Conservation (phyloP, 2,329 filamentous ascomycete genomes). For the Emmonsia crescens region DNA sequence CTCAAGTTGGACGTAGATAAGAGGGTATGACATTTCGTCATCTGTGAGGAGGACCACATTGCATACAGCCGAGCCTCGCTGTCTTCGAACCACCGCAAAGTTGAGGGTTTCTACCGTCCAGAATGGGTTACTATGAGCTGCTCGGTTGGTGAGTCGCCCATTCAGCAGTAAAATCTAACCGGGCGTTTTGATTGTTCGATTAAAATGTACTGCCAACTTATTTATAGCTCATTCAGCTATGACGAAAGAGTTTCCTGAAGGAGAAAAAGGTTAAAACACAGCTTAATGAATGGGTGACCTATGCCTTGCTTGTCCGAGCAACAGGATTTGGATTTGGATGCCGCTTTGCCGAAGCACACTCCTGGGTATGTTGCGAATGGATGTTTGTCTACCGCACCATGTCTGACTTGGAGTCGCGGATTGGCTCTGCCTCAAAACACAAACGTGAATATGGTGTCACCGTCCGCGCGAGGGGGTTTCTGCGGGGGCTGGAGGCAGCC, state of each 20-base stretch:
- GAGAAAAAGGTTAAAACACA: slow-evolving; percentile 61
- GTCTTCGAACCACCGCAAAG: slow-evolving; percentile 71
- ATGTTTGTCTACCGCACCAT: slow-evolving; percentile 84
- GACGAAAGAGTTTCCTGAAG: no score
- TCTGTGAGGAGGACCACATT: slow-evolving; percentile 78
- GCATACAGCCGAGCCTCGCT: slow-evolving; percentile 87
- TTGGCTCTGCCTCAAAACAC: slow-evolving; percentile 56
- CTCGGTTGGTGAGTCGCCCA: no score
- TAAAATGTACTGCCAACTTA: slow-evolving; percentile 41
- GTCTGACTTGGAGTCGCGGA: slow-evolving; percentile 65
- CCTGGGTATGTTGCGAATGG: slow-evolving; percentile 70
- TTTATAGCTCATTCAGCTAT: no score
- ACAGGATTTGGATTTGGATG: slow-evolving; percentile 80
- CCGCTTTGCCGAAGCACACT: slow-evolving; percentile 59
- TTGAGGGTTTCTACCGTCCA: no score
- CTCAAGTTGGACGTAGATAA: slow-evolving; percentile 70
- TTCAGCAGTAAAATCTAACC: no score
- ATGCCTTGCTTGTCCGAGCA: slow-evolving; percentile 73
- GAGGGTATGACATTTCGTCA: slow-evolving; percentile 73
- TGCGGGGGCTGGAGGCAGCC: slow-evolving; percentile 78
- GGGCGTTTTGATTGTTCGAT: not conserved
- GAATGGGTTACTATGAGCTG: slow-evolving; percentile 60
- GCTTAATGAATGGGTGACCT: slow-evolving; percentile 57
- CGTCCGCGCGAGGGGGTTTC: slow-evolving; percentile 59
- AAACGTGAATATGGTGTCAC: slow-evolving; percentile 62